A percentile compares a stretch with the other conserved stretches of the same genome.
phyloP scores from a whole-genome alignment of 257 asterid genomes.

The Linderniella brevidens region DNA sequence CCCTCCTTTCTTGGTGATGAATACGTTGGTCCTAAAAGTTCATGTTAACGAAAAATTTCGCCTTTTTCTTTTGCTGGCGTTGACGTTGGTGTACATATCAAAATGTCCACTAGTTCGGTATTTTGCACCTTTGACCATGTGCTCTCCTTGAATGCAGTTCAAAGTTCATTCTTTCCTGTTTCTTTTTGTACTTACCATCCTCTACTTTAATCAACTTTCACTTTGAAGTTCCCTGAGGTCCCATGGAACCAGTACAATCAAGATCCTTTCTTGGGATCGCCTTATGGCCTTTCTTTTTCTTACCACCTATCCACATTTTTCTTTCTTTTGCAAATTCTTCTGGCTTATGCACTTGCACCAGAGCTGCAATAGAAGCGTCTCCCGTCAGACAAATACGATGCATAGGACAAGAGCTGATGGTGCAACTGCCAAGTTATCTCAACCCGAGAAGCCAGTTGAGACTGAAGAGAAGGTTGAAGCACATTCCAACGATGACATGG shows the following conservation, averaged over 20 bases:
- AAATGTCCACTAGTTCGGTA: conserved; percentile 28
- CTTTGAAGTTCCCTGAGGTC: conserved; percentile 57
- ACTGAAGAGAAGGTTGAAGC: conserved; percentile 60
- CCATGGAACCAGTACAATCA: conserved; percentile 59
- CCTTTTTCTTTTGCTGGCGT: conserved; percentile 40
- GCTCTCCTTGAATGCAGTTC: conserved; percentile 22
- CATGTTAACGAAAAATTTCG: conserved; percentile 29
- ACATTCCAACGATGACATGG: conserved; percentile 50
- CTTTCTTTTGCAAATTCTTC: conserved; percentile 80
- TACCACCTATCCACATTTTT: conserved; percentile 57
- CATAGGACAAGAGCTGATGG: conserved; percentile 60
- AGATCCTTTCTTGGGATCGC: conserved; percentile 43
- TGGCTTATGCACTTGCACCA: conserved; percentile 62
- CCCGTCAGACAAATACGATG: conserved; percentile 54
- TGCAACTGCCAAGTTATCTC: conserved; percentile 39
- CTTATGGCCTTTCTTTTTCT: conserved; percentile 70
- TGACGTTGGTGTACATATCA: conserved; percentile 15
- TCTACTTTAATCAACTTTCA: conserved; percentile 25
- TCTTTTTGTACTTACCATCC: conserved; percentile 39
- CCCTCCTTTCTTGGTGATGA: conserved; percentile 28
- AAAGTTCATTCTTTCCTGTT: conserved; percentile 48
- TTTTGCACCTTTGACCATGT: conserved; percentile 20
- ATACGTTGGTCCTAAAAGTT: conserved; percentile 37
- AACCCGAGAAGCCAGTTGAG: conserved; percentile 46
- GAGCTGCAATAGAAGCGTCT: conserved; percentile 56